Percentiles rank a stretch among this genome's conserved stretches.
phyloP scores from a whole-genome alignment of 2,329 filamentous ascomycete species.

The Microsporum audouinii region DNA sequence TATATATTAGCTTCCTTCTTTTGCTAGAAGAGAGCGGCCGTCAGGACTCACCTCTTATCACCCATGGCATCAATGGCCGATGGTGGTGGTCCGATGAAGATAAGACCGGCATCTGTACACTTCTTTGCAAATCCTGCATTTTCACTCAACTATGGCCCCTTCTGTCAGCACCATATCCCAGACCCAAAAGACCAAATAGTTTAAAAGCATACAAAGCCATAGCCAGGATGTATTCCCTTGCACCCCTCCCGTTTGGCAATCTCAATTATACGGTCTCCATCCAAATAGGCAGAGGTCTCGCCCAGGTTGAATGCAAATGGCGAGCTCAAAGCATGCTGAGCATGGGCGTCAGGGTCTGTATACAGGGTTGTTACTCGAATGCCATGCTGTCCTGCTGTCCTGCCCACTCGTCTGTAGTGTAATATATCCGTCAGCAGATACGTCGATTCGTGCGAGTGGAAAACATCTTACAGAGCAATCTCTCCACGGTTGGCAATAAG shows the following conservation, averaged over 20 bases:
- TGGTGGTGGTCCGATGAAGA: constrained; percentile 84
- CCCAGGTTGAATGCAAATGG: constrained; percentile 77
- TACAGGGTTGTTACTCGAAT: constrained; percentile 91
- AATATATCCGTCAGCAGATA: neutral
- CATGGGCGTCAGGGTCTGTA: constrained; percentile 75
- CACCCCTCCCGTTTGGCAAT: constrained; percentile 79
- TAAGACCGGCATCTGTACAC: constrained; percentile 78
- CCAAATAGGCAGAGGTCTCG: constrained; percentile 68
- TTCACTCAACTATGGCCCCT: constrained; percentile 54
- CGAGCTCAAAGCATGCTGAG: constrained; percentile 79
- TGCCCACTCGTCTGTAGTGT: constrained; percentile 57
- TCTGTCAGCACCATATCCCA: neutral
- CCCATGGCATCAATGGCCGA: constrained; percentile 74
- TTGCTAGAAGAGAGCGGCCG: neutral
- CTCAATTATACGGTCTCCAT: constrained; percentile 82
- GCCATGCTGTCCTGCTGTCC: constrained; percentile 75
- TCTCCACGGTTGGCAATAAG: constrained; percentile 95
- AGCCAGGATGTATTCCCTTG: constrained; percentile 86
- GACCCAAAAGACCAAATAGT: neutral
- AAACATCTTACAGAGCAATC: constrained; percentile 58
- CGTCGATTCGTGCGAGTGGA: no score
- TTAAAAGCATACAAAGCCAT: constrained; percentile 55
- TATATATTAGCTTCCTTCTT: neutral
- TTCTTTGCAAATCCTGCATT: constrained; percentile 82
- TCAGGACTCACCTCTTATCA: constrained; percentile 58